A percentile compares a stretch with the other conserved stretches of the same genome.
These are phyloP conservation scores for Colletotrichum eleusines DNA, from an alignment of 2,329 filamentous ascomycete species.

Conservation along the genomic window DNA sequence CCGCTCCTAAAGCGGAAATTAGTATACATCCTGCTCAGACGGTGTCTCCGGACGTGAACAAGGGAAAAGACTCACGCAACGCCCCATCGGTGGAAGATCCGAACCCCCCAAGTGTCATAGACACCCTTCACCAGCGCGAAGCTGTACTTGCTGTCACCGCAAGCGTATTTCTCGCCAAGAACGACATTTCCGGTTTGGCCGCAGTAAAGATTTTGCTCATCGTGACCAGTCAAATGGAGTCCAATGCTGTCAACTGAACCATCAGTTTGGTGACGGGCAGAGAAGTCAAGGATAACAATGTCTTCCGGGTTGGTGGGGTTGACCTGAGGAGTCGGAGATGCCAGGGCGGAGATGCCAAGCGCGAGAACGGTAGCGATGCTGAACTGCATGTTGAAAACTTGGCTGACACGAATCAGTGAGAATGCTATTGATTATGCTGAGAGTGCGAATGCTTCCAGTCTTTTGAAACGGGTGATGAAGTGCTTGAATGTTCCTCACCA, in stretches of 20 bases:
- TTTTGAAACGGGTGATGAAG: background rate
- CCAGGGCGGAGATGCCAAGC: background rate
- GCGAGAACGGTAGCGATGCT: background rate
- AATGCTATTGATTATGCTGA: background rate
- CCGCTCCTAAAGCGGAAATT: conserved; percentile 6
- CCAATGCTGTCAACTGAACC: conserved; percentile 11
- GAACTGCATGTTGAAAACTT: background rate
- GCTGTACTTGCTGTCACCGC: conserved; percentile 30
- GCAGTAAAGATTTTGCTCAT: conserved; percentile 16
- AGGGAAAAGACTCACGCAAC: conserved; percentile 11
- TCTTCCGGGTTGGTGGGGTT: background rate
- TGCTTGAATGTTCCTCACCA: too few relatives aligned
- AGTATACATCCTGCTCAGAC: background rate
- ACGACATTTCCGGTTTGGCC: background rate
- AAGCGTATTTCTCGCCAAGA: conserved; percentile 20
- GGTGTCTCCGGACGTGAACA: too few relatives aligned
- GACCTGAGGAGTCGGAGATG: conserved; percentile 7
- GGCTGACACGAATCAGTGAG: background rate
- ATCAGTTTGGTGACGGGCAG: conserved; percentile 7
- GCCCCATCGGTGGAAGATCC: conserved; percentile 16
- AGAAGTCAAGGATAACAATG: conserved; percentile 20
- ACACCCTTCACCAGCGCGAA: conserved; percentile 20
- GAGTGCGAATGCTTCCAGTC: background rate
- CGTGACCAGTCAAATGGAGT: conserved; percentile 8
- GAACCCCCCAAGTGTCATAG: conserved; percentile 11